phyloP scores from a whole-genome alignment of 257 asterid genomes.

The Jasminum sambac region DNA sequence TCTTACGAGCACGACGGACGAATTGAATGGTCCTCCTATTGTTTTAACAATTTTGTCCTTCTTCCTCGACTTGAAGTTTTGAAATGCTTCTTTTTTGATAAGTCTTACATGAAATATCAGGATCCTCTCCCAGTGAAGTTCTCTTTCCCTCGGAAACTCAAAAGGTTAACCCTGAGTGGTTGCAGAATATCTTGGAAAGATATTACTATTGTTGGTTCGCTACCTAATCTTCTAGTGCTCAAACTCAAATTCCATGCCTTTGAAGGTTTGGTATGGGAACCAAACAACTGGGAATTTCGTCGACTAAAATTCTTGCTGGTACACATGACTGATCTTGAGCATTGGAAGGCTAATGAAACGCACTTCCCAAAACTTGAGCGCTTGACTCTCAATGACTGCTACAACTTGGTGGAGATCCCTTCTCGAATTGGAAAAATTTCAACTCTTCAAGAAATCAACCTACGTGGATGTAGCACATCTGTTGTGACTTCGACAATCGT shows the following conservation, averaged over 20 bases:
- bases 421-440: conserved; percentile 13
- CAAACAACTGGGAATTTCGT: conserved; percentile 4
- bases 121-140: conserved; percentile 2
- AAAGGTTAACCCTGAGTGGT: conserved; percentile 12
- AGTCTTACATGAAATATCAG: no score
- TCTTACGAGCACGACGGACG: background rate
- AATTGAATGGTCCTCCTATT: background rate
- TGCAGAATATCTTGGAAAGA: conserved; percentile 7
- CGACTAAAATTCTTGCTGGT: conserved; percentile 13
- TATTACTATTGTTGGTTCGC: background rate
- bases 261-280: conserved; percentile 8
- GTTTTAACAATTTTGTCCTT: conserved; percentile 1
- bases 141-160: background rate
- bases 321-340: background rate
- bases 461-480: background rate
- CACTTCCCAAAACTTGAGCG: conserved; percentile 12
- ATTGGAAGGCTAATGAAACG: conserved; percentile 8
- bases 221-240: conserved; percentile 16
- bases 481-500: background rate
- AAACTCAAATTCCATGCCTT: conserved; percentile 10
- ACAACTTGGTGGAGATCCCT: conserved; percentile 9
- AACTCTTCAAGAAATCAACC: conserved; percentile 1
- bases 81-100: background rate
- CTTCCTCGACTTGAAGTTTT: conserved; percentile 16
- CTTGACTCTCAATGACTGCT: background rate